These are phyloP conservation scores for Austropuccinia psidii DNA, from an alignment of 1,284 basidiomycete genomes.

Conservation along the genomic window DNA sequence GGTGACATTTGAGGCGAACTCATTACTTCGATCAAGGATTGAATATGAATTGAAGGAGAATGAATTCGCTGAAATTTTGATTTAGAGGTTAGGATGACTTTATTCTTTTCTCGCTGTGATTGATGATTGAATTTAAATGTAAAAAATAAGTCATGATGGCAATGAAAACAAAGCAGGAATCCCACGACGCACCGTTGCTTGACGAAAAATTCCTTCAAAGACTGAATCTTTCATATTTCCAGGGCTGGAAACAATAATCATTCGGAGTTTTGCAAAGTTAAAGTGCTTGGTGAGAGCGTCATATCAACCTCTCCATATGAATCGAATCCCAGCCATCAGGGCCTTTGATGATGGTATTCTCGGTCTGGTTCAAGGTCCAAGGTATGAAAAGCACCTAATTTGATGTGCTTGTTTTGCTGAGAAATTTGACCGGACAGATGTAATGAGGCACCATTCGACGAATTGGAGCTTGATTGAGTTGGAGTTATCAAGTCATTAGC, in stretches of 20 bases:
- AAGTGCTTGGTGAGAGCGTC: constrained; percentile 82
- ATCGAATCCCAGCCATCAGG: constrained; percentile 79
- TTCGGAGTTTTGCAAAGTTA: constrained; percentile 70
- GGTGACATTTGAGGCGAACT: constrained; percentile 55
- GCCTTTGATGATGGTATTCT: constrained; percentile 80
- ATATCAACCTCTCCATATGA: constrained; percentile 72
- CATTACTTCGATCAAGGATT: constrained; percentile 86
- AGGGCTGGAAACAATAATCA: constrained; percentile 90
- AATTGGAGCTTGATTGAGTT: neutral
- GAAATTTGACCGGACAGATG: constrained; percentile 82
- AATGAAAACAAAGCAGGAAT: neutral
- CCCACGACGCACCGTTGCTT: constrained; percentile 55
- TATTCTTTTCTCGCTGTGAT: constrained; percentile 67
- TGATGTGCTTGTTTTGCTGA: constrained; percentile 84
- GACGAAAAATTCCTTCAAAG: constrained; percentile 72
- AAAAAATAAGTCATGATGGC: too few species aligned
- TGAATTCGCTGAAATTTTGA: constrained; percentile 88
- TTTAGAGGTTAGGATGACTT: constrained; percentile 54
- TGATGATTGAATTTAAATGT: too few species aligned
- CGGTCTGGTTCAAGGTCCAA: constrained; percentile 86
- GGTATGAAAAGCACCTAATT: constrained; percentile 90
- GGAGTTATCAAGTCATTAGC: too few species aligned
- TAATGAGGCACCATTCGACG: constrained; percentile 55
- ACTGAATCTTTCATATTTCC: constrained; percentile 91
- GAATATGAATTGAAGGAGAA: constrained; percentile 86